Evolutionary conservation across 1,284 basidiomycete species (phyloP).

Genomic region (Lentinula novae-zelandiae): DNA sequence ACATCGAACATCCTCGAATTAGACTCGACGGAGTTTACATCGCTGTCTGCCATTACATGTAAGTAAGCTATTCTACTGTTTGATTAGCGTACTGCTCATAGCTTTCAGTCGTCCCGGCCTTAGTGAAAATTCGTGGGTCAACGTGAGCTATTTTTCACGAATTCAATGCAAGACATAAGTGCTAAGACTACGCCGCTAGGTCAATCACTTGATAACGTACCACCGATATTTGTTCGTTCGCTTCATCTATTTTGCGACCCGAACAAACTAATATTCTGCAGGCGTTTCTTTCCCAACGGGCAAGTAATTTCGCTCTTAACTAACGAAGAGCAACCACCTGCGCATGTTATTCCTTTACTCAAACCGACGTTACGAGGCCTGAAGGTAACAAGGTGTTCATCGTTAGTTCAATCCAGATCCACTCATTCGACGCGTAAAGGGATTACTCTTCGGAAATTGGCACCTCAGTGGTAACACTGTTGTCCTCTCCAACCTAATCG

Average conservation of each 20-base stretch:
- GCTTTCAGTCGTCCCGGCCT: slow-evolving; percentile 64
- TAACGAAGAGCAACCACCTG: slow-evolving; percentile 75
- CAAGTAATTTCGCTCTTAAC: slow-evolving; percentile 83
- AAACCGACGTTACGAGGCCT: slow-evolving; percentile 67
- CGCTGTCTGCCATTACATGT: slow-evolving; percentile 85
- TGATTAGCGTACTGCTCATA: not conserved
- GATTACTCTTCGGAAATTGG: slow-evolving; percentile 70
- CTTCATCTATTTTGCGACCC: not conserved
- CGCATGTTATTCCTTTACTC: slow-evolving; percentile 74
- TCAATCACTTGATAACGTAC: slow-evolving; percentile 76
- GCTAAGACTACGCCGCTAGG: slow-evolving; percentile 29
- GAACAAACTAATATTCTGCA: slow-evolving; percentile 22
- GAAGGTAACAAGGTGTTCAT: slow-evolving; percentile 51
- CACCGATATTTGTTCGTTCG: slow-evolving; percentile 75
- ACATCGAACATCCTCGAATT: slow-evolving; percentile 79
- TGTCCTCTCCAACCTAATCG: slow-evolving; percentile 59
- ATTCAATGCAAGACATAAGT: not conserved
- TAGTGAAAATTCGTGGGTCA: slow-evolving; percentile 81
- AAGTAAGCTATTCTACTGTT: slow-evolving; percentile 22
- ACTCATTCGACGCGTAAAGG: slow-evolving; percentile 36
- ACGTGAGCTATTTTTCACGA: slow-evolving; percentile 43
- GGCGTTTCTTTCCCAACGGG: slow-evolving; percentile 88
- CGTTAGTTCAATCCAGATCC: not conserved
- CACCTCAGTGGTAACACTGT: slow-evolving; percentile 55
- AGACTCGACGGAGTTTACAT: slow-evolving; percentile 88